A percentile compares a stretch with the other conserved stretches of the same genome.
These are phyloP conservation scores for Quillaja saponaria DNA, from an alignment of 306 rosid species.

Conservation along the genomic window DNA sequence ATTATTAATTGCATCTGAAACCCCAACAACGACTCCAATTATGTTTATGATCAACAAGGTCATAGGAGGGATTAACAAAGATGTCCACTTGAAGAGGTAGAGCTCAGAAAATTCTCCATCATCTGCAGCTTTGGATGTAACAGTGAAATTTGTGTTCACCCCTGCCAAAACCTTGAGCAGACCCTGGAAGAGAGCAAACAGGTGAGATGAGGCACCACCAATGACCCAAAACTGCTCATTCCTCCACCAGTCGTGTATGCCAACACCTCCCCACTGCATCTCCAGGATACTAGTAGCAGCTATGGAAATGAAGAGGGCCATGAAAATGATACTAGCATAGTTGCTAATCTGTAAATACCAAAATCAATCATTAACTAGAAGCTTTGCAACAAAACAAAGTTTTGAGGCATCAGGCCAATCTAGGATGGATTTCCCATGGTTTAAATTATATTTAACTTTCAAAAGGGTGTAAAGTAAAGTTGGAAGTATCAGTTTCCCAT, in stretches of 20 bases:
- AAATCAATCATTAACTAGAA: slow-evolving; percentile 20
- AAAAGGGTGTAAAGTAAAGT: background rate
- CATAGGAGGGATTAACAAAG: slow-evolving; percentile 78
- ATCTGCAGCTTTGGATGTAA: slow-evolving; percentile 87
- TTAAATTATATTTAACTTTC: background rate
- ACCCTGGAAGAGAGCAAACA: slow-evolving; percentile 87
- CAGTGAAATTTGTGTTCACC: slow-evolving; percentile 82
- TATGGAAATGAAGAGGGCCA: slow-evolving; percentile 82
- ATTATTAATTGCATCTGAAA: slow-evolving; percentile 87
- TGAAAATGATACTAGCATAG: slow-evolving; percentile 79
- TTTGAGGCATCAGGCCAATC: background rate
- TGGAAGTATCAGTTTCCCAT: background rate
- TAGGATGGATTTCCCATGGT: background rate
- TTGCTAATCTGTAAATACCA: slow-evolving; percentile 71
- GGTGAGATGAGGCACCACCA: slow-evolving; percentile 83
- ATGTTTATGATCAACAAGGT: slow-evolving; percentile 76
- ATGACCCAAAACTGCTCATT: slow-evolving; percentile 97
- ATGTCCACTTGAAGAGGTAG: slow-evolving; percentile 91
- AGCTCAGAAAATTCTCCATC: slow-evolving; percentile 87
- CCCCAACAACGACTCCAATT: slow-evolving; percentile 76
- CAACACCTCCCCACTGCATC: slow-evolving; percentile 97
- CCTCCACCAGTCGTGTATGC: slow-evolving; percentile 96
- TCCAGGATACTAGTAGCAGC: slow-evolving; percentile 82
- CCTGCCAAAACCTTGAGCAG: slow-evolving; percentile 93
- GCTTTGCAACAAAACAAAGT: background rate